A percentile compares a stretch with the other conserved stretches of the same genome.
These are phyloP conservation scores for Anastatica hierochuntica DNA, from an alignment of 345 rosid genomes.

Conservation along the genomic window DNA sequence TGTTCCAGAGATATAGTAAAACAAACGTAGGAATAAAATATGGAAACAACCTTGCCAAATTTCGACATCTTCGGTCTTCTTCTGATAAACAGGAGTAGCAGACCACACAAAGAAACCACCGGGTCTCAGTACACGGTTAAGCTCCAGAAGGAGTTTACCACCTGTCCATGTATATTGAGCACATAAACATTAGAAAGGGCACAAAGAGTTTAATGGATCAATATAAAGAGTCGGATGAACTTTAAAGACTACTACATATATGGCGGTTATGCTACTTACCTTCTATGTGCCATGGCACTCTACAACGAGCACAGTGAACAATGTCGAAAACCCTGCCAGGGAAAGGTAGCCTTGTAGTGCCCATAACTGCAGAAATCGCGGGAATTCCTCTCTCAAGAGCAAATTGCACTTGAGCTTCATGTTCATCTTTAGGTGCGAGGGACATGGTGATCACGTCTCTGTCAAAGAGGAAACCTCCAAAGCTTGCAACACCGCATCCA, in stretches of 20 bases:
- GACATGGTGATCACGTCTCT: constrained; percentile 77
- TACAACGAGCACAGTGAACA: constrained; percentile 87
- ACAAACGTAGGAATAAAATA: neutral
- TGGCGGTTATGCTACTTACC: too few species aligned
- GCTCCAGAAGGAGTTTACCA: constrained; percentile 86
- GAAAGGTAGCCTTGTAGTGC: constrained; percentile 70
- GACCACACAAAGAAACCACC: constrained; percentile 98
- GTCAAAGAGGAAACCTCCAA: constrained; percentile 80
- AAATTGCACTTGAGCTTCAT: constrained; percentile 95
- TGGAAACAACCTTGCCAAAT: constrained; percentile 68
- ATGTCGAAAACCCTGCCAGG: constrained; percentile 69
- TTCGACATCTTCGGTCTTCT: constrained; percentile 61
- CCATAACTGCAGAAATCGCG: constrained; percentile 76
- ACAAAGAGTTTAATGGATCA: too few species aligned
- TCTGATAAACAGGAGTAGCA: constrained; percentile 88
- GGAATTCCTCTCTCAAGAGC: too few species aligned
- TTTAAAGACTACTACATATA: too few species aligned
- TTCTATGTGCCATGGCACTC: constrained; percentile 95
- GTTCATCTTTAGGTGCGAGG: constrained; percentile 94
- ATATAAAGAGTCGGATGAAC: too few species aligned
- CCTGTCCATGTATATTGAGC: too few species aligned
- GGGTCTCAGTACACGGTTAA: constrained; percentile 80
- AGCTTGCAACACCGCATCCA: constrained; percentile 93
- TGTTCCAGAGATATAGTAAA: too few species aligned
- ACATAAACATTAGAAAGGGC: too few species aligned